A percentile compares a stretch with the other conserved stretches of the same genome.
Conservation (phyloP, 2,329 filamentous ascomycete genomes). For the Bipolaris zeicola region DNA sequence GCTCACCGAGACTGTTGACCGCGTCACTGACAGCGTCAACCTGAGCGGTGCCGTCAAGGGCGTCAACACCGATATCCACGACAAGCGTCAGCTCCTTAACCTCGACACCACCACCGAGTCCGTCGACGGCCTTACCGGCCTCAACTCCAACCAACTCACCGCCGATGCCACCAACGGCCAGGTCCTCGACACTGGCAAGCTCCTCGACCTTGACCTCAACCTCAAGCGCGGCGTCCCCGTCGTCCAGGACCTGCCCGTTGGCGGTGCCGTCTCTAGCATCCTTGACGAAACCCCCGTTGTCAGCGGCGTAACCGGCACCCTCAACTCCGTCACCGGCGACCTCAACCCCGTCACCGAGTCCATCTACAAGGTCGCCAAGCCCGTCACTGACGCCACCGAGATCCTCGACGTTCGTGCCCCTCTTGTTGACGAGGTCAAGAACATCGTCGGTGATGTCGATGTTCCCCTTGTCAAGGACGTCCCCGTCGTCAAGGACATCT, state of each 20-base stretch:
- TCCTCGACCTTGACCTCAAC: background rate
- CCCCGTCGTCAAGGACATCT: background rate
- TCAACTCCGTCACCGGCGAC: background rate
- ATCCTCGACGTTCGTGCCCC: background rate
- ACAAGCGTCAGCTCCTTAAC: background rate
- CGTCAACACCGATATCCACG: background rate
- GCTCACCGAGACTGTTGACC: background rate
- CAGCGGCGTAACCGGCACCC: background rate
- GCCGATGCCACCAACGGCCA: background rate
- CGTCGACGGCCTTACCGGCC: background rate
- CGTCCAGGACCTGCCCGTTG: background rate
- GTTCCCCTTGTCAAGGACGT: background rate
- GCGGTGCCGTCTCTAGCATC: background rate
- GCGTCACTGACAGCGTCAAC: background rate
- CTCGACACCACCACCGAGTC: background rate
- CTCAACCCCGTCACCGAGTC: background rate
- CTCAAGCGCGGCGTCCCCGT: background rate
- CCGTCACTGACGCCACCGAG: background rate
- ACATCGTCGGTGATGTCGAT: background rate
- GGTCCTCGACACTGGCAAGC: background rate
- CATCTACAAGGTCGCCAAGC: background rate
- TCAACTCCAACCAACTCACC: background rate
- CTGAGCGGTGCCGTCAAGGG: background rate
- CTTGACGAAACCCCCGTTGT: background rate
- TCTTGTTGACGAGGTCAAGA: background rate